phyloP scores from a whole-genome alignment of 805 yeast species.

The Komagataella mondaviorum region DNA sequence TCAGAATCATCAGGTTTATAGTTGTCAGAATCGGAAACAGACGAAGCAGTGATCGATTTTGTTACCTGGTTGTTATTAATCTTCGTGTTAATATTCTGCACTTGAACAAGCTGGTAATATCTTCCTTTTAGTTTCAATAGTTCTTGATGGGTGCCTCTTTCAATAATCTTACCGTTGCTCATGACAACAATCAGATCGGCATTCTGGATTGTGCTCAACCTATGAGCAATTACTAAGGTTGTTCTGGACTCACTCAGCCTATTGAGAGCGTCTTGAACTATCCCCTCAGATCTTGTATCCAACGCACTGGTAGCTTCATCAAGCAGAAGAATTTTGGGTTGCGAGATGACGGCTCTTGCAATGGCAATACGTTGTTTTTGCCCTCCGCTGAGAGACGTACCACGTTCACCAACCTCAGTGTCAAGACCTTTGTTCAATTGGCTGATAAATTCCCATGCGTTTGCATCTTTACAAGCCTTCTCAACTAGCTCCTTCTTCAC shows the following conservation, averaged over 20 bases:
- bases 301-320: slow-evolving; percentile 90
- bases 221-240: slow-evolving; percentile 43
- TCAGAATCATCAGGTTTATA: slow-evolving; percentile 14
- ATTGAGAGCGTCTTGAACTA: slow-evolving; percentile 25
- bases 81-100: slow-evolving; percentile 12
- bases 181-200: slow-evolving; percentile 43
- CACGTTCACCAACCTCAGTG: slow-evolving; percentile 40
- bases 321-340: slow-evolving; percentile 51
- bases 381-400: slow-evolving; percentile 60
- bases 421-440: slow-evolving; percentile 44
- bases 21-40: slow-evolving; percentile 11
- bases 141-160: slow-evolving; percentile 26
- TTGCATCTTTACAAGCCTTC: slow-evolving; percentile 27
- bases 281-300: slow-evolving; percentile 38
- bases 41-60: slow-evolving; percentile 10
- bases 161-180: slow-evolving; percentile 34
- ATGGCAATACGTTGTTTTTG: slow-evolving; percentile 79
- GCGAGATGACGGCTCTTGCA: slow-evolving; percentile 64
- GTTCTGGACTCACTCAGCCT: slow-evolving; percentile 22
- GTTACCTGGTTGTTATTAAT: slow-evolving; percentile 1
- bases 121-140: slow-evolving; percentile 15
- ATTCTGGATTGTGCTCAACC: slow-evolving; percentile 41
- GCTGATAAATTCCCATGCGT: slow-evolving; percentile 39
- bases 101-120: slow-evolving; percentile 19
- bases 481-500: slow-evolving; percentile 11